Percentiles rank a stretch among this genome's conserved stretches.
phyloP scores from a whole-genome alignment of 495 filamentous ascomycete species.

The Penicillium canariense region DNA sequence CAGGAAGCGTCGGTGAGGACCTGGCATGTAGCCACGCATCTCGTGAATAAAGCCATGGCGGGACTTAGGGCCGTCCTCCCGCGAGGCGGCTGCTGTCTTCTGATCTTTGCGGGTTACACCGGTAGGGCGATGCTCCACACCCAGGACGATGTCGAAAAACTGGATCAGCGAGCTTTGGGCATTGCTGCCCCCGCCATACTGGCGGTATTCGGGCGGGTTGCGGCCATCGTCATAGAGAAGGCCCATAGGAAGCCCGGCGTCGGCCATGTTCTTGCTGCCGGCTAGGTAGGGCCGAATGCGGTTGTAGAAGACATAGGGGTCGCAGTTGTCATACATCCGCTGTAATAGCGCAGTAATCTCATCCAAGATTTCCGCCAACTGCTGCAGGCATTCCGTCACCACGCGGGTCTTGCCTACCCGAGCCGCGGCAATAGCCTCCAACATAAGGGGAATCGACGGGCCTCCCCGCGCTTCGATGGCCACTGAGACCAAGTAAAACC shows the following conservation, averaged over 20 bases:
- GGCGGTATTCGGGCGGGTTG: slow-evolving; percentile 62
- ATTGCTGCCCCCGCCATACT: slow-evolving; percentile 89
- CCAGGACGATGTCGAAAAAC: slow-evolving; percentile 90
- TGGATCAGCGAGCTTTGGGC: slow-evolving; percentile 94
- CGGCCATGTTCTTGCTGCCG: slow-evolving; percentile 94
- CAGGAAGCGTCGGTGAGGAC: slow-evolving; percentile 84
- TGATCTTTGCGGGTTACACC: slow-evolving; percentile 56
- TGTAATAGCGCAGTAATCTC: slow-evolving; percentile 71
- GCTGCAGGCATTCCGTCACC: slow-evolving; percentile 70
- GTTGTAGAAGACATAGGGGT: slow-evolving; percentile 91
- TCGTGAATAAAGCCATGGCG: slow-evolving; percentile 91
- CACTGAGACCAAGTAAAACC: slow-evolving; percentile 95
- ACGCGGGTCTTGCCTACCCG: slow-evolving; percentile 63
- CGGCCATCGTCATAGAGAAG: slow-evolving; percentile 81
- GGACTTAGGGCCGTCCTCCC: slow-evolving; percentile 16
- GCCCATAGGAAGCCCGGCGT: slow-evolving; percentile 83
- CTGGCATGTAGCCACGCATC: slow-evolving; percentile 97
- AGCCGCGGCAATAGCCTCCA: slow-evolving; percentile 81
- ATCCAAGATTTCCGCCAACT: slow-evolving; percentile 83
- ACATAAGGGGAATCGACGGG: slow-evolving; percentile 84
- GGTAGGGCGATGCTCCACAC: slow-evolving; percentile 87
- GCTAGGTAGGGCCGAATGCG: slow-evolving; percentile 91
- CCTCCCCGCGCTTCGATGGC: slow-evolving; percentile 93
- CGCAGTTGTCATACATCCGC: slow-evolving; percentile 89
- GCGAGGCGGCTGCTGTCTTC: background rate